These are phyloP conservation scores for Erodium moschatum DNA, from an alignment of 441 rosid genomes.

Conservation along the genomic window DNA sequence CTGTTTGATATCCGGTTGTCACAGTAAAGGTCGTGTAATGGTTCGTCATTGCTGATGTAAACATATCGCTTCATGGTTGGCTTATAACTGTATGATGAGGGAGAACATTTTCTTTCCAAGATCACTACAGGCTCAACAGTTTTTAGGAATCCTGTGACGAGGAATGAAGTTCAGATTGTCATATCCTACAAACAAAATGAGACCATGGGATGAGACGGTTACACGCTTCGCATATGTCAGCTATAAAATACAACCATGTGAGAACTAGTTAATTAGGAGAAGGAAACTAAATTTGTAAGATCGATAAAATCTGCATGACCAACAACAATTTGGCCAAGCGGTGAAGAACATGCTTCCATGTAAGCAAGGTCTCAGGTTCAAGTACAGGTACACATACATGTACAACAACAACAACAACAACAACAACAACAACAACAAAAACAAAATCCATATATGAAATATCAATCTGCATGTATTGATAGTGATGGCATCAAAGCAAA, in stretches of 20 bases:
- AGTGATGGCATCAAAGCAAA: too few relatives aligned
- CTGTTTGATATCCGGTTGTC: constrained; percentile 86
- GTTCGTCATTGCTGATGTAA: constrained; percentile 72
- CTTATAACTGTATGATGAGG: constrained; percentile 17
- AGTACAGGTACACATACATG: background rate
- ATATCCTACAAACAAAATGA: constrained; percentile 20
- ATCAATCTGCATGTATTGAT: too few relatives aligned
- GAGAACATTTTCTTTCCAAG: constrained; percentile 17
- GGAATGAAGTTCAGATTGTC: constrained; percentile 10
- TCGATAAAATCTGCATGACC: background rate
- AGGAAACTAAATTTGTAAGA: background rate
- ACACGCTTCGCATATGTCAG: background rate
- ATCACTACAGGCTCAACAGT: constrained; percentile 24
- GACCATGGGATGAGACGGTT: background rate
- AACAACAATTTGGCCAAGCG: background rate
- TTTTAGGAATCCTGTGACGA: constrained; percentile 12
- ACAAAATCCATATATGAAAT: too few relatives aligned
- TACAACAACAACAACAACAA: too few relatives aligned
- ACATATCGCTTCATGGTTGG: constrained; percentile 73
- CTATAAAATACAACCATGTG: background rate
- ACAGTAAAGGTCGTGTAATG: constrained; percentile 55
- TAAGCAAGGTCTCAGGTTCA: background rate
- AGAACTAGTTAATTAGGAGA: constrained; percentile 3
- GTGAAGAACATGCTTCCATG: background rate
- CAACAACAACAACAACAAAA: too few relatives aligned